Evolutionary conservation across 2,329 filamentous ascomycete species (phyloP).

Genomic region (Amphichorda felina): DNA sequence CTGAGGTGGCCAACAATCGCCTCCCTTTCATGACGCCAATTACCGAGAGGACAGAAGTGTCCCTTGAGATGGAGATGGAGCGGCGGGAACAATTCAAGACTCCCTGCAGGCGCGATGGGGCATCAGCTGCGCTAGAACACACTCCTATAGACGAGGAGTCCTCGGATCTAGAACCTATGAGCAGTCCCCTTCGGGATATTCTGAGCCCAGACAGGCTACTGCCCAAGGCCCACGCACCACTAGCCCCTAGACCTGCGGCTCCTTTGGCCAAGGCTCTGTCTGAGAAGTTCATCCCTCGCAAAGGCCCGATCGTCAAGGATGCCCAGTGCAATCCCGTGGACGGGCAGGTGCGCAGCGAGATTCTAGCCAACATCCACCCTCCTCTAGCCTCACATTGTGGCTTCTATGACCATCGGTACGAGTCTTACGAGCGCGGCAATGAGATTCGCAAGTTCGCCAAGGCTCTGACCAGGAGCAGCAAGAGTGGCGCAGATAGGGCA

Average conservation of each 20-base stretch:
- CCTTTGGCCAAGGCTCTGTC: constrained; percentile 18
- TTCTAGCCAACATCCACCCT: constrained; percentile 63
- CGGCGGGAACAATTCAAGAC: constrained; percentile 56
- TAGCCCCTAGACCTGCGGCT: constrained; percentile 26
- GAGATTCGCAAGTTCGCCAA: constrained; percentile 81
- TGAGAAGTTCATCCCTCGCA: constrained; percentile 25
- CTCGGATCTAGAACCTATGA: constrained; percentile 32
- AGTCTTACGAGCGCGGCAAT: constrained; percentile 51
- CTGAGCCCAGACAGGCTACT: constrained; percentile 37
- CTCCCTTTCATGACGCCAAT: constrained; percentile 99
- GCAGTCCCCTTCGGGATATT: constrained; percentile 63
- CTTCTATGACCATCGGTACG: constrained; percentile 61
- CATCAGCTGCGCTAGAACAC: constrained; percentile 11
- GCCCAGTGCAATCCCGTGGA: constrained; percentile 82
- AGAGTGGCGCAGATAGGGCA: constrained; percentile 47
- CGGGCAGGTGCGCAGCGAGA: constrained; percentile 58
- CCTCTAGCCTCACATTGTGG: constrained; percentile 64
- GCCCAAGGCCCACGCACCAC: constrained; percentile 37
- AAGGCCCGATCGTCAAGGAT: constrained; percentile 70
- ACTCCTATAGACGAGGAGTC: constrained; percentile 13
- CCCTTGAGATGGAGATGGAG: constrained; percentile 55
- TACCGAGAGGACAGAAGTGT: constrained; percentile 87
- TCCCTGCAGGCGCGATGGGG: constrained; percentile 48
- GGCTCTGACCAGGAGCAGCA: constrained; percentile 42
- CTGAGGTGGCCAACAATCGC: constrained; percentile 73